Evolutionary conservation across 441 rosid genomes (phyloP).

Genomic region (Pelargonium citronellum): DNA sequence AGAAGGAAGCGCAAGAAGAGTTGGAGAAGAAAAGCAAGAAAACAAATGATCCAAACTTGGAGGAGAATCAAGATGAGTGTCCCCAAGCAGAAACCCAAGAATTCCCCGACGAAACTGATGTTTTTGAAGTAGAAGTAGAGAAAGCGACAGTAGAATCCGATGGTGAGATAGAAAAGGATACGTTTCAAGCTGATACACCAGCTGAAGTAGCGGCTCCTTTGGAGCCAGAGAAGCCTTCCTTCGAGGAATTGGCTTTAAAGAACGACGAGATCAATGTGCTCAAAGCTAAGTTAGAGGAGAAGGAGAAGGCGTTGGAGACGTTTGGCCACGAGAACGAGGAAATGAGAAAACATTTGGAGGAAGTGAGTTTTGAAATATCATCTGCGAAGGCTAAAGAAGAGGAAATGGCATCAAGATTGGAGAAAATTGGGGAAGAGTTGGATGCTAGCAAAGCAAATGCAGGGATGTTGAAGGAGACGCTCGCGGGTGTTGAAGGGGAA

Average conservation of each 20-base stretch:
- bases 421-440: slow-evolving; percentile 47
- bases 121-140: slow-evolving; percentile 54
- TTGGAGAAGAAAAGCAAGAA: slow-evolving; percentile 49
- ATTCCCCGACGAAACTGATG: slow-evolving; percentile 43
- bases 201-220: not conserved
- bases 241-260: slow-evolving; percentile 16
- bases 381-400: slow-evolving; percentile 44
- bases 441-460: slow-evolving; percentile 45
- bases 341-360: slow-evolving; percentile 49
- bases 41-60: slow-evolving; percentile 19
- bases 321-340: slow-evolving; percentile 42
- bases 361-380: slow-evolving; percentile 33
- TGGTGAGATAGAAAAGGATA: too few species aligned
- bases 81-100: too few species aligned
- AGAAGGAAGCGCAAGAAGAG: slow-evolving; percentile 61
- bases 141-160: slow-evolving; percentile 12
- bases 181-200: too few species aligned
- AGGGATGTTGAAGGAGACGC: slow-evolving; percentile 42
- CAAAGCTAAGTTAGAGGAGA: slow-evolving; percentile 51
- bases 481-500: slow-evolving; percentile 48
- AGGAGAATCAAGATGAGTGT: too few species aligned
- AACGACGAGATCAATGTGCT: slow-evolving; percentile 40
- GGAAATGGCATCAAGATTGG: slow-evolving; percentile 40
- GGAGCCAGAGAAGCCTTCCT: slow-evolving; percentile 27
- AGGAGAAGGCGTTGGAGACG: slow-evolving; percentile 44